Conservation (phyloP, 495 filamentous ascomycete genomes). For the Hypoxylon perforatum region DNA sequence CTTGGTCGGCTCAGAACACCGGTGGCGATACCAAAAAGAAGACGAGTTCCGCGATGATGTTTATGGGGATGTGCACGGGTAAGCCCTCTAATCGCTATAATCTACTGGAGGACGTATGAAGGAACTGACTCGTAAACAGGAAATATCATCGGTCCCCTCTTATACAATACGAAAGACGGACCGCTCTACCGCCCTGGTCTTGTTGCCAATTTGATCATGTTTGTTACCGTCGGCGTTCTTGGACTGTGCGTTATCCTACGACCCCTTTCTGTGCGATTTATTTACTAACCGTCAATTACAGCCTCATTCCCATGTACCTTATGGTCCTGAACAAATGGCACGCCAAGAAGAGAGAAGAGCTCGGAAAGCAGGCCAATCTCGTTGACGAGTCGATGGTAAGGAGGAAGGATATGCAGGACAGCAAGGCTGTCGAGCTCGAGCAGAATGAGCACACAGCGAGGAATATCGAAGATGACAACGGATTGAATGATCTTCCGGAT, state of each 20-base stretch:
- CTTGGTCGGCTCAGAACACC: constrained; percentile 74
- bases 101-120: no score
- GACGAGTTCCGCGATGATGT: constrained; percentile 68
- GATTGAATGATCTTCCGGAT: constrained; percentile 64
- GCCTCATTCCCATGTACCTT: constrained; percentile 59
- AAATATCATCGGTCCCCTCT: constrained; percentile 69
- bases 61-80: constrained; percentile 68
- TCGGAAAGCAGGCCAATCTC: constrained; percentile 56
- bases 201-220: constrained; percentile 60
- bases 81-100: not conserved
- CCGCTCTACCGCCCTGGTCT: constrained; percentile 69
- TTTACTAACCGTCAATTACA: constrained; percentile 27
- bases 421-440: constrained; percentile 59
- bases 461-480: constrained; percentile 58
- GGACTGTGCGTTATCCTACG: constrained; percentile 47
- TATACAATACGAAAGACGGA: constrained; percentile 69
- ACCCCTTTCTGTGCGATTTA: not conserved
- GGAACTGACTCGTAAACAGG: constrained; percentile 46
- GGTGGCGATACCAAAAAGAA: constrained; percentile 76
- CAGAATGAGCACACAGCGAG: constrained; percentile 45
- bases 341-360: constrained; percentile 53
- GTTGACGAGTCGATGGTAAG: constrained; percentile 55
- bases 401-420: constrained; percentile 55
- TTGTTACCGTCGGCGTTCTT: constrained; percentile 48
- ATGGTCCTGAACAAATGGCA: constrained; percentile 60